Evolutionary conservation across 2,329 filamentous ascomycete genomes (phyloP).

Genomic region (Colletotrichum tofieldiae): DNA sequence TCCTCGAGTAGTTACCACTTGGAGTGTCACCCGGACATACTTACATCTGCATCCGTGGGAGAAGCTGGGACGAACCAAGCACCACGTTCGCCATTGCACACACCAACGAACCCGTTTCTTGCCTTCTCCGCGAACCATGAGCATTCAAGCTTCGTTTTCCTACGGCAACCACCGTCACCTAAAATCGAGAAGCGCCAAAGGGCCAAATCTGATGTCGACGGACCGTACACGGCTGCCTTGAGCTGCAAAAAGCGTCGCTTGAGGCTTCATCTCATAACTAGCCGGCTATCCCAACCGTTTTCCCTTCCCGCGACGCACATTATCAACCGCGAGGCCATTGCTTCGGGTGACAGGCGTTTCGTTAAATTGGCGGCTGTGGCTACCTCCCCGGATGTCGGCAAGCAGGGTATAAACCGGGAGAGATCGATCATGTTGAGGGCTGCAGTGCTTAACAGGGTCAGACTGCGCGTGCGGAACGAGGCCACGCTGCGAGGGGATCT

Average conservation of each 20-base stretch:
- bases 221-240: constrained; percentile 64
- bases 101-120: not conserved
- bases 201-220: constrained; percentile 72
- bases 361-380: constrained; percentile 60
- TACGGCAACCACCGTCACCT: not conserved
- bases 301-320: constrained; percentile 80
- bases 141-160: constrained; percentile 28
- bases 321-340: constrained; percentile 70
- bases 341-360: constrained; percentile 63
- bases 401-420: constrained; percentile 61
- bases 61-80: not conserved
- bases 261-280: constrained; percentile 76
- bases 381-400: constrained; percentile 53
- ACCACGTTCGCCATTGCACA: not conserved
- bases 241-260: constrained; percentile 78
- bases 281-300: constrained; percentile 78
- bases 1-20: not conserved
- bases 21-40: not conserved
- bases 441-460: constrained; percentile 75
- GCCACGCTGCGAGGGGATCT: constrained; percentile 51
- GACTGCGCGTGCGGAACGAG: constrained; percentile 62
- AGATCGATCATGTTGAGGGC: constrained; percentile 72
- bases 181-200: constrained; percentile 51
- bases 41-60: not conserved
- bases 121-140: not conserved